phyloP scores from a whole-genome alignment of 306 rosid genomes.

The peach (Prunus persica) region Prunus_persica_NCBIv2 NC_034009.1:42273001-42273500 shows the following conservation, averaged over 20 bases:
- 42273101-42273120: background rate
- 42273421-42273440: slow-evolving; percentile 14
- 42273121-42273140: slow-evolving; percentile 46
- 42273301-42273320: slow-evolving; percentile 52
- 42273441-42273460: background rate
- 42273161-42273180: background rate
- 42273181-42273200: background rate
- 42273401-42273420: slow-evolving; percentile 24
- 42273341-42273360: slow-evolving; percentile 97
- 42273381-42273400: slow-evolving; percentile 3
- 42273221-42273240: background rate
- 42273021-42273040: background rate
- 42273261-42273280: slow-evolving; percentile 74
- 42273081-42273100: background rate
- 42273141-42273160: slow-evolving; percentile 65
- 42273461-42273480: slow-evolving; percentile 20
- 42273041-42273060: slow-evolving; percentile 38
- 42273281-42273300: slow-evolving; percentile 49
- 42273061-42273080: slow-evolving; percentile 82
- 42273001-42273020: slow-evolving; percentile 49
- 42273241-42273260: slow-evolving; percentile 3
- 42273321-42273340: slow-evolving; percentile 85
- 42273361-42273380: slow-evolving; percentile 59
- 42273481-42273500: slow-evolving; percentile 21
- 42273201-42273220: background rate